These are phyloP conservation scores for Ophiostoma sp. DNA, from an alignment of 2,329 filamentous ascomycete species.

Conservation along the genomic window DNA sequence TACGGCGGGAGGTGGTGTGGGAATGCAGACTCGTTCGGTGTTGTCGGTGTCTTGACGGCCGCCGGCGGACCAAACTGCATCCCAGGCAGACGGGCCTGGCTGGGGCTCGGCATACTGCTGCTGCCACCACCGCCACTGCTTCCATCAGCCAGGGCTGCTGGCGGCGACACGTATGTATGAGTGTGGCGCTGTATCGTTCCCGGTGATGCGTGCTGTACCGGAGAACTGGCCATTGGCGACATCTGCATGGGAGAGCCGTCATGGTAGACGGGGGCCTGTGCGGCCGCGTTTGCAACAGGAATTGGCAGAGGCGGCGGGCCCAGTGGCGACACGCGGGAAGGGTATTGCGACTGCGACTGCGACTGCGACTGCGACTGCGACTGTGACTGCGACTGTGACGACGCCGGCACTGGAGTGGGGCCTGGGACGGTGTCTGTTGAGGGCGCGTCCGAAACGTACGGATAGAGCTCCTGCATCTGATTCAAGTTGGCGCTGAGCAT, in stretches of 20 bases:
- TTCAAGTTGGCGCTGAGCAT: neutral
- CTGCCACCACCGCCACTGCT: neutral
- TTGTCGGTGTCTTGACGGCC: slow-evolving; percentile 26
- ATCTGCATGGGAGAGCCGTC: slow-evolving; percentile 24
- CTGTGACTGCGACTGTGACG: neutral
- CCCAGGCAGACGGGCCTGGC: neutral
- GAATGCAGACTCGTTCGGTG: slow-evolving; percentile 25
- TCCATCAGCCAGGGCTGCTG: neutral
- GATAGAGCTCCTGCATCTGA: slow-evolving; percentile 7
- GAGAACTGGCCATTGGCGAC: slow-evolving; percentile 14
- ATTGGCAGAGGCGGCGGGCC: slow-evolving; percentile 2
- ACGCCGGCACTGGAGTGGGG: neutral
- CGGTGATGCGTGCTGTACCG: neutral
- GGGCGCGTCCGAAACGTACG: neutral
- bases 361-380: neutral
- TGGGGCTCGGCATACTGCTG: neutral
- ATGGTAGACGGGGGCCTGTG: neutral
- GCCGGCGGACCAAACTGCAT: neutral
- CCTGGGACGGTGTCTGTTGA: neutral
- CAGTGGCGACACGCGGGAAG: neutral
- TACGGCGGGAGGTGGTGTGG: slow-evolving; percentile 24
- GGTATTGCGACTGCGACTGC: neutral
- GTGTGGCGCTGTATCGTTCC: neutral
- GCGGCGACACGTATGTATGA: neutral
- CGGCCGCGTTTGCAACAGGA: neutral